A percentile compares a stretch with the other conserved stretches of the same genome.
phyloP scores from a whole-genome alignment of 2,329 filamentous ascomycete species.

The Pestalotiopsis sp. region DNA sequence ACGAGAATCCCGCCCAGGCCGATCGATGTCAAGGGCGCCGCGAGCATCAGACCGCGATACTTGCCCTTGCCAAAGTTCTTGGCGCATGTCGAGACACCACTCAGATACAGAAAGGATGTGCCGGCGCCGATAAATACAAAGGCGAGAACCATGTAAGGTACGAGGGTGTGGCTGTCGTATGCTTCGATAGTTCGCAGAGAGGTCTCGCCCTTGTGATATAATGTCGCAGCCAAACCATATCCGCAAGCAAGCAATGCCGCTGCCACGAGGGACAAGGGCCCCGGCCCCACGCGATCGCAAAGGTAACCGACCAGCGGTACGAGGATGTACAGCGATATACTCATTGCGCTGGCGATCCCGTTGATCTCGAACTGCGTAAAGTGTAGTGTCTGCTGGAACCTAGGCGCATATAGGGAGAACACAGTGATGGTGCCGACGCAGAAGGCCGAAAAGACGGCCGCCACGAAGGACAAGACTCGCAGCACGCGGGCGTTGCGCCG shows the following conservation, averaged over 20 bases:
- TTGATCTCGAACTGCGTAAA: slow-evolving; percentile 95
- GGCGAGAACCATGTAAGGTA: slow-evolving; percentile 80
- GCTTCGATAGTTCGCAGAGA: slow-evolving; percentile 36
- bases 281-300: slow-evolving; percentile 86
- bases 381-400: slow-evolving; percentile 83
- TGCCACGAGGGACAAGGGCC: slow-evolving; percentile 73
- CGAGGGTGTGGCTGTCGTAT: slow-evolving; percentile 63
- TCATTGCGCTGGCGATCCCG: slow-evolving; percentile 80
- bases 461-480: slow-evolving; percentile 53
- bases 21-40: slow-evolving; percentile 88
- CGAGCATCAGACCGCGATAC: slow-evolving; percentile 85
- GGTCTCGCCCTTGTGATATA: slow-evolving; percentile 60
- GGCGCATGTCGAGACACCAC: slow-evolving; percentile 90
- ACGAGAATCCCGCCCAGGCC: slow-evolving; percentile 95
- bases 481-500: slow-evolving; percentile 27
- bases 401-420: slow-evolving; percentile 90
- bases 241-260: slow-evolving; percentile 76
- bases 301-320: slow-evolving; percentile 88
- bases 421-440: slow-evolving; percentile 91
- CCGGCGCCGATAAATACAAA: slow-evolving; percentile 83
- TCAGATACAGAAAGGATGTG: slow-evolving; percentile 87
- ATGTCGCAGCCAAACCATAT: slow-evolving; percentile 80
- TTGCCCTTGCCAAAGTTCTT: slow-evolving; percentile 96
- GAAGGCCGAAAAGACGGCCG: slow-evolving; percentile 61
- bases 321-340: slow-evolving; percentile 88